Percentiles rank a stretch among this genome's conserved stretches.
phyloP scores from a whole-genome alignment of 495 filamentous ascomycete species.

The Penicillium canariense region DNA sequence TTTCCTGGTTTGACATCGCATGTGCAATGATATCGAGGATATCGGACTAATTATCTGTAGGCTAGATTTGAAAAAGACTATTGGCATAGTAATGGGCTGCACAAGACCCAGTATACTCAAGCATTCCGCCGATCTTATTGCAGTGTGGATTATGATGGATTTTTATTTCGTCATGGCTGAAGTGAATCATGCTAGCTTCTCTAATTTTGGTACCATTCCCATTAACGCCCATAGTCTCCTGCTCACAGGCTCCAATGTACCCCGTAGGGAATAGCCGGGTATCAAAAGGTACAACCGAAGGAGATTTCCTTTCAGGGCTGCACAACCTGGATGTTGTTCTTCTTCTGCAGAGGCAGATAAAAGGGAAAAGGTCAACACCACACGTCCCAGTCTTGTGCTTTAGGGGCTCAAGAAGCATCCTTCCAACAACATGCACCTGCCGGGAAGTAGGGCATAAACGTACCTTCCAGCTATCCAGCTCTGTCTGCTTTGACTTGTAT shows the following conservation, averaged over 20 bases:
- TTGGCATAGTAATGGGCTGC: no score
- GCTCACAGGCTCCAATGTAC: constrained; percentile 7
- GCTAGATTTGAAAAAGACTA: no score
- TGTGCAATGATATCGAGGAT: neutral
- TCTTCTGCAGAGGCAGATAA: constrained; percentile 62
- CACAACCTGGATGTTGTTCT: constrained; percentile 97
- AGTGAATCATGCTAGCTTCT: constrained; percentile 23
- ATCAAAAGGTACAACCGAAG: constrained; percentile 14
- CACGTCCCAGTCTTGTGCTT: neutral
- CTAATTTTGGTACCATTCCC: constrained; percentile 22
- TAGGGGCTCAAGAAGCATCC: neutral
- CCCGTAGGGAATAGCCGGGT: constrained; percentile 1
- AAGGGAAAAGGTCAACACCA: constrained; percentile 1
- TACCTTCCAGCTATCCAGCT: constrained; percentile 99
- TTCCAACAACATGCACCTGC: neutral
- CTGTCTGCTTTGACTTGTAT: constrained; percentile 90
- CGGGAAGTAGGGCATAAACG: neutral
- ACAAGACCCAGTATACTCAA: no score
- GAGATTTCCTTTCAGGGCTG: constrained; percentile 56
- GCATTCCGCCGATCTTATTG: neutral
- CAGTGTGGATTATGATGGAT: neutral
- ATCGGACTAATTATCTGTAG: neutral
- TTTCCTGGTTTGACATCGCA: neutral
- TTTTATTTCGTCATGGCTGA: constrained; percentile 11
- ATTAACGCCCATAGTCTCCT: constrained; percentile 24